Evolutionary conservation across 768 basidiomycete species (phyloP), one percentile per base, ranked within the genome.

Genomic region (Gymnopilus junonius): DNA sequence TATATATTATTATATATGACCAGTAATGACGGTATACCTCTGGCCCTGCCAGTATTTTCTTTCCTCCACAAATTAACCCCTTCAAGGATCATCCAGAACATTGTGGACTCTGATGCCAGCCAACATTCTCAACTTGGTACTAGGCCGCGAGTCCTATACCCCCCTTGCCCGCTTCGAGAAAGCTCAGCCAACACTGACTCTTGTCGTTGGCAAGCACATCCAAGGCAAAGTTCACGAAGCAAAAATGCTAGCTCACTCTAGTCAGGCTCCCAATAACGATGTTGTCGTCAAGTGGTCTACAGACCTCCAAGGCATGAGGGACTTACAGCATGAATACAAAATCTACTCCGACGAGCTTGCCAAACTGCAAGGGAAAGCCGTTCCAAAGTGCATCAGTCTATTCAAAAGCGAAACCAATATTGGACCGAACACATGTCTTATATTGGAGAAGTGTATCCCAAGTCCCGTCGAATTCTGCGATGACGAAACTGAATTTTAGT

Each of bases 341-440:
- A 65, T 80, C 32, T 82, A 82, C 63, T 59, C 68, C 55, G 67
- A 70, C 10, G 69, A 75, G 21, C 71, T 82, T 31, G 42, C 48
- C 32, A 54, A 60, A 8, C 70, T 82, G 5, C 81, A 83, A 58
- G 80, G 80, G 5, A 67, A 23, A 8, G 72, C 76, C 8, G 76
- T 82, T 1, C 82, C 81, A 10, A 67, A 55, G n/a, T 78, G 71
- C 63, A 77, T 76, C 59, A 80, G 81, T 1, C 72, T 77, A 27
- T 83, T 68, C 63, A 66, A 67, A 25, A 73, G 75, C 15, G 71
- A 67, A n/a, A 61, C 71, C 1, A 32, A 71, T 11, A 74, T 73
- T 7, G 64, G 60, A 8, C 67, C 76, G 8, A 23, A 75, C 8
- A 77, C 62, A 3, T 78, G 75, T 62, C 66, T 80, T 60, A 57